Percentiles rank a stretch among this genome's conserved stretches.
Evolutionary conservation across 176 grass and related monocot genomes (phyloP).

Genomic region (Zea luxurians): DNA sequence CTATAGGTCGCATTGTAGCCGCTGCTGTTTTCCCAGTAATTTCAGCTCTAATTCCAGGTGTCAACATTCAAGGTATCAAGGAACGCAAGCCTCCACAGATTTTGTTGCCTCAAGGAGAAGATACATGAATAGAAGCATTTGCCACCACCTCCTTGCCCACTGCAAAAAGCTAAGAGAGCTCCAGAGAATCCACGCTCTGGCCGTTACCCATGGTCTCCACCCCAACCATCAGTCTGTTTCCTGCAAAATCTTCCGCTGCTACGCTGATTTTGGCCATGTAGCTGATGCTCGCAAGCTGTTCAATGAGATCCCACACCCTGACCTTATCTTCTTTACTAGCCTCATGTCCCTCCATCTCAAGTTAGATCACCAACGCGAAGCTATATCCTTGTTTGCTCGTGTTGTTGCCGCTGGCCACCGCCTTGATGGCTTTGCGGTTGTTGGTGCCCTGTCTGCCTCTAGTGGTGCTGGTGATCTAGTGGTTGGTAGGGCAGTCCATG

Average conservation of each 20-base stretch:
- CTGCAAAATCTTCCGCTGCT: constrained; percentile 56
- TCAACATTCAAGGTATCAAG: not conserved
- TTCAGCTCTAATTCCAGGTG: constrained; percentile 41
- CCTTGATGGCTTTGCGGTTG: constrained; percentile 52
- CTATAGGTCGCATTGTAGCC: not conserved
- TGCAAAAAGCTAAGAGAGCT: constrained; percentile 52
- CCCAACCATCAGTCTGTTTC: constrained; percentile 48
- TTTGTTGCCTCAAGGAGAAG: not conserved
- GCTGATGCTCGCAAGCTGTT: constrained; percentile 40
- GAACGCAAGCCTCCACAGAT: not conserved
- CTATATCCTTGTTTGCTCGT: constrained; percentile 38
- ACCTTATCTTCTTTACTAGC: constrained; percentile 58
- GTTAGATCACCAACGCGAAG: constrained; percentile 25
- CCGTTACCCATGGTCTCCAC: constrained; percentile 40
- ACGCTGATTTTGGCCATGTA: constrained; percentile 17
- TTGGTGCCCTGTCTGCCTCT: constrained; percentile 39
- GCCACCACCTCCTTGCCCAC: constrained; percentile 40
- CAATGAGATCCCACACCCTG: constrained; percentile 51
- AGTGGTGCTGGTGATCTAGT: not conserved
- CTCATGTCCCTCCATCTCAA: constrained; percentile 57
- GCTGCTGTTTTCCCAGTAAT: constrained; percentile 33
- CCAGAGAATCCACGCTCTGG: constrained; percentile 46
- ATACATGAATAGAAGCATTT: constrained; percentile 45
- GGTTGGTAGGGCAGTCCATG: constrained; percentile 35
- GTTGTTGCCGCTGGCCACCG: not conserved